Evolutionary conservation across 768 basidiomycete genomes (phyloP).

Genomic region (Mycena floridula): DNA sequence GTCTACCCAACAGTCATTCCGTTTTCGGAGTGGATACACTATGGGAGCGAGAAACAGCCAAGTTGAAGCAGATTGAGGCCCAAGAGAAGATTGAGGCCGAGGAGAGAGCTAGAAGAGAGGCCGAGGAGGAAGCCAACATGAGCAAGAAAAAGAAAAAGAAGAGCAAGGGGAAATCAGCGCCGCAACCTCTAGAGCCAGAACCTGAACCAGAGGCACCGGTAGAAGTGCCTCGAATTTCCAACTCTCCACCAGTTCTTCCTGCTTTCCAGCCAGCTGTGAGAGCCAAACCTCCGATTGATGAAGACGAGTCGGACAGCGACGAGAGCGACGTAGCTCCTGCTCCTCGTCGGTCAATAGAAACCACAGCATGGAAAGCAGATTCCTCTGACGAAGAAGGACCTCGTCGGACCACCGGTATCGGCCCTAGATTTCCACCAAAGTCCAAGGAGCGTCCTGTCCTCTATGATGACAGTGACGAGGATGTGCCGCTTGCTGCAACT

Average conservation of each 20-base stretch:
- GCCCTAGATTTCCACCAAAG: constrained; percentile 42
- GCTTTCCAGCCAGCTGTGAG: constrained; percentile 32
- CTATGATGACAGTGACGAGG: constrained; percentile 69
- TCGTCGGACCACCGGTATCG: constrained; percentile 52
- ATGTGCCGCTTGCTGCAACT: constrained; percentile 67
- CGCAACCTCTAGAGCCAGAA: constrained; percentile 1
- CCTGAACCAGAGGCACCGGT: constrained; percentile 12
- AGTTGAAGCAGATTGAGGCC: constrained; percentile 72
- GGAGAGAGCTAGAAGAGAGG: constrained; percentile 38
- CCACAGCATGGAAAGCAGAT: constrained; percentile 38
- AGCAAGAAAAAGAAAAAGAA: constrained; percentile 41
- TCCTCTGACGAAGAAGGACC: constrained; percentile 68
- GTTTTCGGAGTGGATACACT: constrained; percentile 92
- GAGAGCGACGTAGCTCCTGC: constrained; percentile 30
- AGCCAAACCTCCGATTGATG: constrained; percentile 32
- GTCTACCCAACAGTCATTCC: constrained; percentile 49
- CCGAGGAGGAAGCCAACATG: constrained; percentile 38
- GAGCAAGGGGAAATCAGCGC: constrained; percentile 30
- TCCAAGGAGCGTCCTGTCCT: constrained; percentile 12
- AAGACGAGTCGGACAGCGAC: constrained; percentile 50
- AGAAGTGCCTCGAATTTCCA: constrained; percentile 22
- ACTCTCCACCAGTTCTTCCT: constrained; percentile 40
- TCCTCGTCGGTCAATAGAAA: constrained; percentile 12
- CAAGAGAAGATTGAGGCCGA: constrained; percentile 55
- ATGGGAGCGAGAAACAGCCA: constrained; percentile 86